phyloP scores from a whole-genome alignment of 495 filamentous ascomycete genomes.

The Penicillium ochrochloron region DNA sequence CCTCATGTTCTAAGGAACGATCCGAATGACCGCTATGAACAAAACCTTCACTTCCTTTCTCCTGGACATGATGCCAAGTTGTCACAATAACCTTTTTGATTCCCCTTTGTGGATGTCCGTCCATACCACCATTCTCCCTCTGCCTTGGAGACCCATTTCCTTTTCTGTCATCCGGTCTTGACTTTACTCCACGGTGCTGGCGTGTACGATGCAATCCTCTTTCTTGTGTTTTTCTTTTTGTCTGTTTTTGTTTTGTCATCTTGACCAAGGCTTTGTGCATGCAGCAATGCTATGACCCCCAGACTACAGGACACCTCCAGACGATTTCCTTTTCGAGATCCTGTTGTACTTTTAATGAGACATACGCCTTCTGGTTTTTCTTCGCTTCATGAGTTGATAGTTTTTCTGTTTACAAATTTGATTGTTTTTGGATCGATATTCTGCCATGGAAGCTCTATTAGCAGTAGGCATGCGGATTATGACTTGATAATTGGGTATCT shows the following conservation, averaged over 20 bases:
- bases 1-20: slow-evolving; percentile 42
- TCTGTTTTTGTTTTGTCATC: slow-evolving; percentile 16
- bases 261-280: slow-evolving; percentile 19
- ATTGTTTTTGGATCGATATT: slow-evolving; percentile 13
- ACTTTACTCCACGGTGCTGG: slow-evolving; percentile 27
- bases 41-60: slow-evolving; percentile 32
- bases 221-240: slow-evolving; percentile 21
- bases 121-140: slow-evolving; percentile 17
- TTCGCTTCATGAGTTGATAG: slow-evolving; percentile 40
- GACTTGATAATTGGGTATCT: background rate
- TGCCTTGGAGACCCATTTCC: slow-evolving; percentile 18
- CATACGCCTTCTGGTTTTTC: slow-evolving; percentile 31
- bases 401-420: slow-evolving; percentile 30
- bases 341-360: slow-evolving; percentile 44
- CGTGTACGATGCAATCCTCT: slow-evolving; percentile 33
- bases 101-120: slow-evolving; percentile 15
- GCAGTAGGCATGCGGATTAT: background rate
- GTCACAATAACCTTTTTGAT: slow-evolving; percentile 37
- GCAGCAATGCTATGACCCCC: slow-evolving; percentile 32
- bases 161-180: slow-evolving; percentile 13
- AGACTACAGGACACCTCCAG: slow-evolving; percentile 33
- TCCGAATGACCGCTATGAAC: slow-evolving; percentile 12
- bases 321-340: slow-evolving; percentile 30
- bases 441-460: background rate
- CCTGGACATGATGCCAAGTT: slow-evolving; percentile 36